Base-by-base conservation (phyloP, 1,139 yeast genomes). In the Yamadazyma mexicana region DNA sequence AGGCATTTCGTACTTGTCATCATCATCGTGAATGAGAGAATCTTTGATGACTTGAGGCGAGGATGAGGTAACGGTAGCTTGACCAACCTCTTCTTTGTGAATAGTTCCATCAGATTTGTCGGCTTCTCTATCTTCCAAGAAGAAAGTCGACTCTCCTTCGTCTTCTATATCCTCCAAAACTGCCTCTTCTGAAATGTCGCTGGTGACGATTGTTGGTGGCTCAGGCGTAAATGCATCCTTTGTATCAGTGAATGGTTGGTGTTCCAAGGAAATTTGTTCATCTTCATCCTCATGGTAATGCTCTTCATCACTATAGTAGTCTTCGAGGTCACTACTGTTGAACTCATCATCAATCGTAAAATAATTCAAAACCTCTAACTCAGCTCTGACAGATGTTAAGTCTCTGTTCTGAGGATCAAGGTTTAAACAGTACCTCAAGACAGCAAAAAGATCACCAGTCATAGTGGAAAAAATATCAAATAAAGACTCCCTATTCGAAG, bases 391-490 rank as follows among this genome's bases (percentile, higher is more conserved):
- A 43, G 66, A 65, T 2, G 56, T 55, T 46, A 92, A 67, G 50
- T 83, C 83, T 53, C 98, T 80, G 62, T 91, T 87, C 34, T 76
- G 77, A 1, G 98, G 98, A 64, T 91, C 96, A 45, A 91, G 77
- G 15, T 95, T 84, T 43, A 92, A 72, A 47, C 87, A 75, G 50
- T 79, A 79, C 47, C 96, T 77, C 55, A 91, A 74, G 0, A 87
- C 95, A 9, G 87, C 79, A 58, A 88, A 92, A 55, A 89, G 77
- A 55, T 91, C 97, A 38, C 80, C 81, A 41, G 95, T 81, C 88
- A 92, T 83, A 4, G 91, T 75, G 9, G 96, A 89, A 61, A 91
- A 92, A 35, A 89, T 87, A 64, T 92, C 98, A 65, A 89, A 89
- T 39, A 92, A 68, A 0, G 95, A 87, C 59, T 91, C 97, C 50